These are phyloP conservation scores for Citropsis articulata DNA, from an alignment of 345 rosid genomes.

Conservation along the genomic window DNA sequence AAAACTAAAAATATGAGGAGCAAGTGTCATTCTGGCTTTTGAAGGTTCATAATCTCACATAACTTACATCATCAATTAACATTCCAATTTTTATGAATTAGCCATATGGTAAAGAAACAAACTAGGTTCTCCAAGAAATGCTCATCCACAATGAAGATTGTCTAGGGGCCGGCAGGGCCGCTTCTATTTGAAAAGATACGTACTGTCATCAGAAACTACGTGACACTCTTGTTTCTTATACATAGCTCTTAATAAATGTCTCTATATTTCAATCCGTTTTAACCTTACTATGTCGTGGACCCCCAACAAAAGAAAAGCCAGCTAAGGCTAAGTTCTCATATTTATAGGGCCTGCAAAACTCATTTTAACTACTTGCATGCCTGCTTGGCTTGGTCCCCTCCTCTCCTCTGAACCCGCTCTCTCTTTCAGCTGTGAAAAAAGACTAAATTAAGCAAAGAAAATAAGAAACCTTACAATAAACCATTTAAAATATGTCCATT, in stretches of 20 bases:
- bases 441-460: not conserved
- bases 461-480: too few relatives aligned
- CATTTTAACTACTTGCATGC: constrained; percentile 15
- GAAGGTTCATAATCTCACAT: not conserved
- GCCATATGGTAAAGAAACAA: not conserved
- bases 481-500: too few relatives aligned
- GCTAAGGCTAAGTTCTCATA: constrained; percentile 6
- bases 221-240: not conserved
- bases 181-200: not conserved
- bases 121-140: constrained; percentile 23
- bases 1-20: too few relatives aligned
- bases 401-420: not conserved
- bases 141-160: constrained; percentile 18
- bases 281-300: constrained; percentile 15
- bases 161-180: not conserved
- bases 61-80: not conserved
- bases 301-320: constrained; percentile 13
- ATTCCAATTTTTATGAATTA: not conserved
- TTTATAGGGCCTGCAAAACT: constrained; percentile 11
- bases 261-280: not conserved
- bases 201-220: not conserved
- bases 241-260: too few relatives aligned
- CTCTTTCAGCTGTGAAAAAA: not conserved
- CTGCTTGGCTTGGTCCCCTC: constrained; percentile 20
- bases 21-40: too few relatives aligned